A percentile compares a stretch with the other conserved stretches of the same genome.
Conservation (phyloP, 2,329 filamentous ascomycete genomes). For the Hymenoscyphus linearis region DNA sequence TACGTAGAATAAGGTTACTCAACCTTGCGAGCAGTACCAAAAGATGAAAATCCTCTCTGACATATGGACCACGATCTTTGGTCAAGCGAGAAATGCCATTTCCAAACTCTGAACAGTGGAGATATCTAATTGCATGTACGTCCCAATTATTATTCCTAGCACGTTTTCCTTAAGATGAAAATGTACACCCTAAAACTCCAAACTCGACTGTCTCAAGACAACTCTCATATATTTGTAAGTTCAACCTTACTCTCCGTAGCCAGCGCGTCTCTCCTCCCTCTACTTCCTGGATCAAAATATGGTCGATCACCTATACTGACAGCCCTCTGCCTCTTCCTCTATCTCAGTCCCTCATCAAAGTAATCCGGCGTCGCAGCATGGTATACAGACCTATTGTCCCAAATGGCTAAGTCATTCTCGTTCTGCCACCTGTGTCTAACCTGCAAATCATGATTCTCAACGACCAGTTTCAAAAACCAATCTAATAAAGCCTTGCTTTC, state of each 20-base stretch:
- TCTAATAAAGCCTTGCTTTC: constrained; percentile 30
- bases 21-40: too few species aligned
- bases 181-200: background rate
- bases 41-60: background rate
- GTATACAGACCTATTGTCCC: constrained; percentile 52
- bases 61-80: too few species aligned
- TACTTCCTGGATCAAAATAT: constrained; percentile 44
- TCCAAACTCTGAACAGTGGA: background rate
- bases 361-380: constrained; percentile 53
- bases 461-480: constrained; percentile 47
- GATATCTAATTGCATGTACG: background rate
- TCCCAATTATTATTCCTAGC: background rate
- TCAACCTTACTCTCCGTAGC: background rate
- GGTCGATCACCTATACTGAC: constrained; percentile 47
- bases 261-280: constrained; percentile 37
- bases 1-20: too few species aligned
- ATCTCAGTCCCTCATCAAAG: constrained; percentile 36
- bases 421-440: constrained; percentile 37
- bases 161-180: background rate
- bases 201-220: background rate
- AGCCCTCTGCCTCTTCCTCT: constrained; percentile 41
- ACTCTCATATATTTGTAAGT: background rate
- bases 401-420: constrained; percentile 42
- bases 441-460: constrained; percentile 53
- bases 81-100: background rate